Conservation (phyloP, 129 eudicot species). For the Flaveria trinervia region DNA sequence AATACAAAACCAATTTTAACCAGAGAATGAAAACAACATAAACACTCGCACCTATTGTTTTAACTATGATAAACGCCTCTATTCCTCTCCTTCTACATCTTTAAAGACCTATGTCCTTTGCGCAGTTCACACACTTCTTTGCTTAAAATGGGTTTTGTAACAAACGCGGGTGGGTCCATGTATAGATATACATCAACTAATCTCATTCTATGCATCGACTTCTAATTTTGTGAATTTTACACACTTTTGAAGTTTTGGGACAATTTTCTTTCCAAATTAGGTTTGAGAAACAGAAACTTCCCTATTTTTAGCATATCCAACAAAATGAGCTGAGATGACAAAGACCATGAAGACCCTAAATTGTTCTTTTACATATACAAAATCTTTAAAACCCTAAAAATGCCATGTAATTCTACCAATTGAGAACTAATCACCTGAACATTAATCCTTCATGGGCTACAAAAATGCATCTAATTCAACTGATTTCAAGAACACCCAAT, state of each 20-base stretch:
- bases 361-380: neutral
- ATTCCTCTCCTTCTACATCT: neutral
- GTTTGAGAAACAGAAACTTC: conserved; percentile 11
- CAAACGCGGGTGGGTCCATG: no score
- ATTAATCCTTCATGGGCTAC: neutral
- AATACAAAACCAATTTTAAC: neutral
- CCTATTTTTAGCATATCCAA: conserved; percentile 12
- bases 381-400: neutral
- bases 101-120: neutral
- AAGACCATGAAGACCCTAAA: conserved; percentile 1
- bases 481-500: conserved; percentile 16
- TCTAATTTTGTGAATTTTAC: neutral
- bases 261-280: conserved; percentile 23
- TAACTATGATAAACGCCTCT: neutral
- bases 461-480: conserved; percentile 11
- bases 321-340: neutral
- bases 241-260: conserved; percentile 15
- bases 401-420: neutral
- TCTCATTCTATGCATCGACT: conserved; percentile 9
- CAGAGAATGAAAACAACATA: neutral
- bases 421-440: conserved; percentile 14
- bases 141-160: neutral
- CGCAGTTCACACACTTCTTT: neutral
- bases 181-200: neutral
- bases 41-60: neutral